phyloP scores from a whole-genome alignment of 2,329 filamentous ascomycete genomes.

The Cordyceps fumosorosea region DNA sequence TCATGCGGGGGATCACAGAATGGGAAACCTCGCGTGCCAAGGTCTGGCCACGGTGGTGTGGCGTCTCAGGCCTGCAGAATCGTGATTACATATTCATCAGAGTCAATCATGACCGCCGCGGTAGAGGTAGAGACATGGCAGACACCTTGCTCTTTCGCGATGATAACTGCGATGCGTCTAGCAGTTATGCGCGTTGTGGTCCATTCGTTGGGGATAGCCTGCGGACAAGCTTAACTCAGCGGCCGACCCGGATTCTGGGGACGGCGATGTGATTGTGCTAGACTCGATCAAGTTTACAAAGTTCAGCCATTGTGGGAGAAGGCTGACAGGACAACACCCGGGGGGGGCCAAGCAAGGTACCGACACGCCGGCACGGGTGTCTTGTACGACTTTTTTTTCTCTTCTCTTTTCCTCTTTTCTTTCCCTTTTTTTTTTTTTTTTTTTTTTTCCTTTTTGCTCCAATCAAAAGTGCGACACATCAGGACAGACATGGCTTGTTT shows the following conservation, averaged over 20 bases:
- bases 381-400: too few relatives aligned
- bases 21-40: neutral
- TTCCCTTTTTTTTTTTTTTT: neutral
- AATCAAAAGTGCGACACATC: too few relatives aligned
- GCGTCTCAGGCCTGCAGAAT: neutral
- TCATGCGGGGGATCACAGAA: neutral
- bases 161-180: too few relatives aligned
- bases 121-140: neutral
- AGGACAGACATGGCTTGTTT: too few relatives aligned
- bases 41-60: neutral
- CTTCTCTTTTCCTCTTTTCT: too few relatives aligned
- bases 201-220: neutral
- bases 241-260: constrained; percentile 1
- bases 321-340: neutral
- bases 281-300: constrained; percentile 3
- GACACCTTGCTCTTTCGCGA: neutral
- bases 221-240: neutral
- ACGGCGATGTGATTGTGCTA: neutral
- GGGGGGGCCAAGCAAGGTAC: neutral
- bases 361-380: neutral
- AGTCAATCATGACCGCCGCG: neutral
- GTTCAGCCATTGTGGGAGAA: neutral
- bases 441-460: neutral
- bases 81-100: neutral
- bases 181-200: too few relatives aligned